Evolutionary conservation across 441 rosid genomes (phyloP).

Genomic region (Populus hybrid): DNA sequence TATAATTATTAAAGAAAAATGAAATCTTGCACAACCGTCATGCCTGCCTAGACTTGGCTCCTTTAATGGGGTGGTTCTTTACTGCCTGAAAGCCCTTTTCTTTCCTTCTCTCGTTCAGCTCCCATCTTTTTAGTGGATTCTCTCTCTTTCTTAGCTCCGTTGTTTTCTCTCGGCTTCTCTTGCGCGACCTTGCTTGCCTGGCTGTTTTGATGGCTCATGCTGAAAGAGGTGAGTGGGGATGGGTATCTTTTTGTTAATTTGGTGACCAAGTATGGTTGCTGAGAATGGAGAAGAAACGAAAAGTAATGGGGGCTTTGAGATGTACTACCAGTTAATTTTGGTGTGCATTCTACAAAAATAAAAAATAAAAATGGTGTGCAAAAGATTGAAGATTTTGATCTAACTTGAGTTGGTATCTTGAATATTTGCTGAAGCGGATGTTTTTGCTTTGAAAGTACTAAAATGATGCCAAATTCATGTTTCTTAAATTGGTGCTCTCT

Average conservation of each 20-base stretch:
- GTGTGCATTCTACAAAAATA: too few species aligned
- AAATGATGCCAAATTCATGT: conserved; percentile 7
- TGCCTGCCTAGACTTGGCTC: conserved; percentile 28
- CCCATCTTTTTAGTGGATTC: conserved; percentile 8
- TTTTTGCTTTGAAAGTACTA: not conserved
- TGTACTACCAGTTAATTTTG: not conserved
- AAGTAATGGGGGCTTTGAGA: conserved; percentile 10
- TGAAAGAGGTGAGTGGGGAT: conserved; percentile 30
- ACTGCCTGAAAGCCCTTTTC: conserved; percentile 2
- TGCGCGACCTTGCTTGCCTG: conserved; percentile 10
- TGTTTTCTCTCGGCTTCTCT: not conserved
- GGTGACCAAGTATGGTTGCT: conserved; percentile 12
- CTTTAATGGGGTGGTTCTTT: conserved; percentile 38
- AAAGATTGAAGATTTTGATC: not conserved
- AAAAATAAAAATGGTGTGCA: not conserved
- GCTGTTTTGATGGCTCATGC: conserved; percentile 25
- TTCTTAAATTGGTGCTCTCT: not conserved
- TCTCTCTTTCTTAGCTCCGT: not conserved
- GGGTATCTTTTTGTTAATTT: not conserved
- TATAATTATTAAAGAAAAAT: conserved; percentile 12
- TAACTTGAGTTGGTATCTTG: not conserved
- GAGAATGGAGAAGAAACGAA: conserved; percentile 9
- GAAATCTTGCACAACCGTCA: conserved; percentile 48
- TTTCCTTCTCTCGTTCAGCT: not conserved
- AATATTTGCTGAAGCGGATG: not conserved